phyloP scores from a whole-genome alignment of 2,329 filamentous ascomycete genomes.

The Sporothrix humicola region DNA sequence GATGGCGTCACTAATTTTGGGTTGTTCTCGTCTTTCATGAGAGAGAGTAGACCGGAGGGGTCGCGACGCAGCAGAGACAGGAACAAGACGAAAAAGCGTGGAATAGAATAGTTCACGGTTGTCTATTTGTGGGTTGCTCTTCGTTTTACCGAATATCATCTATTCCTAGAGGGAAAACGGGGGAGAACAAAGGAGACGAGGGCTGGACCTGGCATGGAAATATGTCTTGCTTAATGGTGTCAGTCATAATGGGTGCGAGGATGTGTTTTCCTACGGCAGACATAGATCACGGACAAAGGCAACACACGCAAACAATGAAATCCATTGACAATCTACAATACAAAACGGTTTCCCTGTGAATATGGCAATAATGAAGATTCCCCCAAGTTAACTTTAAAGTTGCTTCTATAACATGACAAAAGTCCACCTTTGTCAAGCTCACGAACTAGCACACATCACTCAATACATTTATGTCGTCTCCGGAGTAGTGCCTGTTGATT shows the following conservation, averaged over 20 bases:
- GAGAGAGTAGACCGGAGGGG: not conserved
- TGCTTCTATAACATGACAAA: too few species aligned
- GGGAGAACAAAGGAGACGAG: conserved; percentile 13
- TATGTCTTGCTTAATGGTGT: not conserved
- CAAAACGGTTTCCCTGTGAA: not conserved
- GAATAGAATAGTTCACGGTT: not conserved
- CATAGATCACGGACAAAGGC: conserved; percentile 20
- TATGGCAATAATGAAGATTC: too few species aligned
- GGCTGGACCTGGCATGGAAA: conserved; percentile 26
- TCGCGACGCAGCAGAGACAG: conserved; percentile 1
- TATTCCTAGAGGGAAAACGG: not conserved
- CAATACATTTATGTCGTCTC: too few species aligned
- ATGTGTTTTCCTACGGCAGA: conserved; percentile 27
- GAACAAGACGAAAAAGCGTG: conserved; percentile 1
- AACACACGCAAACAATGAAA: conserved; percentile 18
- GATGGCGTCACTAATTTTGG: conserved; percentile 25
- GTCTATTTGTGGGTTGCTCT: conserved; percentile 12
- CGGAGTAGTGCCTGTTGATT: too few species aligned
- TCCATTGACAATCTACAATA: conserved; percentile 15
- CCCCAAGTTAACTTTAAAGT: too few species aligned
- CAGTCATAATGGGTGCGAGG: conserved; percentile 38
- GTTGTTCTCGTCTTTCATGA: not conserved
- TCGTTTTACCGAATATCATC: not conserved
- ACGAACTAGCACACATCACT: too few species aligned
- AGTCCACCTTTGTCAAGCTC: too few species aligned